phyloP scores from a whole-genome alignment of 2,329 filamentous ascomycete genomes.

The Hymenoscyphus salicellus region DNA sequence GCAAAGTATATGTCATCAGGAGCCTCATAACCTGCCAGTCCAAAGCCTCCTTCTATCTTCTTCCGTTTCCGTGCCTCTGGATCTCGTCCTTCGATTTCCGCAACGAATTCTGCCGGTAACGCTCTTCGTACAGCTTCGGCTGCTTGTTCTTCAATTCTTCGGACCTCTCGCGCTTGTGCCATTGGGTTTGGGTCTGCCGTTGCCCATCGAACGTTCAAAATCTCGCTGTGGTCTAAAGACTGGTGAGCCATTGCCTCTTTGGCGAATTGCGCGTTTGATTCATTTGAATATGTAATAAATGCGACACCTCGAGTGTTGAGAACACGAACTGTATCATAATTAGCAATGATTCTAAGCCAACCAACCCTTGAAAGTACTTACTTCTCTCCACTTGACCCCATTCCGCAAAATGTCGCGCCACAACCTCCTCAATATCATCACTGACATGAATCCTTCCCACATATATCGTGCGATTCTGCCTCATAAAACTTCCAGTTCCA shows the following conservation, averaged over 20 bases:
- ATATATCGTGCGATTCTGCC: constrained; percentile 91
- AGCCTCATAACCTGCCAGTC: constrained; percentile 73
- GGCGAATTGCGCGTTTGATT: constrained; percentile 85
- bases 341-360: constrained; percentile 19
- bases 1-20: constrained; percentile 94
- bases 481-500: constrained; percentile 88
- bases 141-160: constrained; percentile 89
- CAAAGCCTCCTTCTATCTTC: constrained; percentile 86
- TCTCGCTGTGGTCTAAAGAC: constrained; percentile 83
- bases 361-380: constrained; percentile 31
- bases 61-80: constrained; percentile 82
- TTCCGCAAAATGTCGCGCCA: constrained; percentile 91
- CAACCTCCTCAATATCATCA: constrained; percentile 95
- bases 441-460: constrained; percentile 91
- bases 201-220: constrained; percentile 95
- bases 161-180: constrained; percentile 86
- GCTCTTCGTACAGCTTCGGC: constrained; percentile 89
- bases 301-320: constrained; percentile 86
- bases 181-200: constrained; percentile 94
- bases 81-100: constrained; percentile 89
- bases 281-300: constrained; percentile 91
- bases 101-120: constrained; percentile 83
- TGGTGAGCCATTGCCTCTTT: constrained; percentile 97
- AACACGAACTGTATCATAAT: constrained; percentile 58
- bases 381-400: constrained; percentile 89